These are phyloP conservation scores for Suillus spraguei DNA, from an alignment of 768 basidiomycete species.

Conservation along the genomic window DNA sequence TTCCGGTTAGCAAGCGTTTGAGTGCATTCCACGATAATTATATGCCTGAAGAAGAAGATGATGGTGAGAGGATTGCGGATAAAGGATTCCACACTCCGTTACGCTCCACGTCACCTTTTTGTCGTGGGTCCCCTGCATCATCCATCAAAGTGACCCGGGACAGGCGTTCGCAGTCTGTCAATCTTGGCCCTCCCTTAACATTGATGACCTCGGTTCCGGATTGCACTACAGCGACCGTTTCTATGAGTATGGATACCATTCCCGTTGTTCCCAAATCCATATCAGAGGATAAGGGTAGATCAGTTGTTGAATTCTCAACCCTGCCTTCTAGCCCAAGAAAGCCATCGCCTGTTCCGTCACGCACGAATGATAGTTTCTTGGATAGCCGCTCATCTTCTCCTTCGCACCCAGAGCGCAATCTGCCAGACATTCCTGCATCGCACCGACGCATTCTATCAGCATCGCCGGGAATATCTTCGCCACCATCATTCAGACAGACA, in stretches of 20 bases:
- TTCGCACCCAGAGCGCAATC: constrained; percentile 29
- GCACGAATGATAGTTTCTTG: constrained; percentile 26
- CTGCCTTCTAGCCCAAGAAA: constrained; percentile 23
- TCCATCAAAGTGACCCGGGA: constrained; percentile 49
- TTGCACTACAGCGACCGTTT: constrained; percentile 25
- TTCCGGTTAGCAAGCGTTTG: constrained; percentile 64
- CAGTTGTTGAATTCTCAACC: constrained; percentile 43
- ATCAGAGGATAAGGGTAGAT: constrained; percentile 37
- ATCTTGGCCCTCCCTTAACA: constrained; percentile 40
- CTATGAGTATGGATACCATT: constrained; percentile 34
- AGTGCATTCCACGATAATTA: constrained; percentile 71
- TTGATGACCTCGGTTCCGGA: constrained; percentile 29
- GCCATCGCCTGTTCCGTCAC: constrained; percentile 30
- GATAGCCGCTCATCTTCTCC: constrained; percentile 36
- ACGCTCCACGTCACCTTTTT: constrained; percentile 17
- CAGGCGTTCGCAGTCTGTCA: constrained; percentile 69
- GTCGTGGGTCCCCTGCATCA: constrained; percentile 42
- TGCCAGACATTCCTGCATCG: constrained; percentile 33
- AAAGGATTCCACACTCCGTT: constrained; percentile 19
- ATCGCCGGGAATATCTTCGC: constrained; percentile 18
- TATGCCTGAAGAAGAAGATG: constrained; percentile 64
- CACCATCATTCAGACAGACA: constrained; percentile 55
- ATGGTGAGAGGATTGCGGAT: constrained; percentile 22
- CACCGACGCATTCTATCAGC: constrained; percentile 15
- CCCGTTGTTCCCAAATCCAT: constrained; percentile 30